Percentiles rank a stretch among this genome's conserved stretches.
Evolutionary conservation across 805 yeast genomes (phyloP).

Genomic region (Starmerella roubikii): DNA sequence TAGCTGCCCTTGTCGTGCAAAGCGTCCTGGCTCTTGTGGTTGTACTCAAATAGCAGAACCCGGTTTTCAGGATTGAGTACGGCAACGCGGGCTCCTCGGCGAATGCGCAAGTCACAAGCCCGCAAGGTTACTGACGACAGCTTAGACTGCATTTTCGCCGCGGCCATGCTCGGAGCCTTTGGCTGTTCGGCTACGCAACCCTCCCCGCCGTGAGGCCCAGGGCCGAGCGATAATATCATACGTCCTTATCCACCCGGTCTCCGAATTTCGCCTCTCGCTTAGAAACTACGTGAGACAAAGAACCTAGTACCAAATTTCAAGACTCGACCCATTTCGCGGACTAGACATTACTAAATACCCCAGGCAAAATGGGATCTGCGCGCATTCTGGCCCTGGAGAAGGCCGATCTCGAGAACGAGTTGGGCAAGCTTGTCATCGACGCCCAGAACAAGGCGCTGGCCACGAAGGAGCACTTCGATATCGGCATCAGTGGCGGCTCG

Average conservation of each 20-base stretch:
- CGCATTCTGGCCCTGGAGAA: constrained; percentile 30
- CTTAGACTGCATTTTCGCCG: no score
- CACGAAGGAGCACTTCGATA: constrained; percentile 37
- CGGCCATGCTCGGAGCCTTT: neutral
- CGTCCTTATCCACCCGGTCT: neutral
- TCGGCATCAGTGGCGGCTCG: constrained; percentile 89
- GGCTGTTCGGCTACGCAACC: neutral
- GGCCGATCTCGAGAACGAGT: constrained; percentile 46
- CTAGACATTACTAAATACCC: neutral
- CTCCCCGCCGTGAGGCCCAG: neutral
- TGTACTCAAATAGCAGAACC: constrained; percentile 15
- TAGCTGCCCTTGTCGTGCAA: constrained; percentile 15
- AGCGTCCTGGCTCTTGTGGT: constrained; percentile 7
- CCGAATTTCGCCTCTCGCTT: no score
- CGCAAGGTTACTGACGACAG: no score
- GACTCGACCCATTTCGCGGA: no score
- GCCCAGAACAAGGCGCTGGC: constrained; percentile 49
- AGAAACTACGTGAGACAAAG: no score
- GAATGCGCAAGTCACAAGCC: constrained; percentile 4
- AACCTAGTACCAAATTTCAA: no score
- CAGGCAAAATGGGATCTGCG: constrained; percentile 5
- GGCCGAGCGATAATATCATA: neutral
- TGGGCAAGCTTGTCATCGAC: constrained; percentile 49
- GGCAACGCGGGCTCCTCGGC: constrained; percentile 16
- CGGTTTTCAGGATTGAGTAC: constrained; percentile 6